These are phyloP conservation scores for Trametes pubescens DNA, from an alignment of 1,284 basidiomycete genomes.

Conservation along the genomic window DNA sequence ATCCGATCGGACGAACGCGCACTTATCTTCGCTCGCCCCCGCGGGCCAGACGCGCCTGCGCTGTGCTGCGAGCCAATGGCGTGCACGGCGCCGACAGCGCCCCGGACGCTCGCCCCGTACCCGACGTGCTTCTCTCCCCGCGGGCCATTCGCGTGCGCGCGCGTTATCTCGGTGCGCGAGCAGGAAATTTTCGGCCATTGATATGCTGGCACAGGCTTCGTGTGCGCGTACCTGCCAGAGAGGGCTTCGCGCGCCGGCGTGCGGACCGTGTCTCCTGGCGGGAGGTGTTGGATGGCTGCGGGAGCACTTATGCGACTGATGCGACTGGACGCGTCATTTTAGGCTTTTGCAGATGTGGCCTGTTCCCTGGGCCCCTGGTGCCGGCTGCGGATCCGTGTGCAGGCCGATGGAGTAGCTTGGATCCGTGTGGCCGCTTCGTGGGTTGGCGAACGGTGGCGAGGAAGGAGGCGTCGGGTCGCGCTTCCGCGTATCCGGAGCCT, in stretches of 20 bases:
- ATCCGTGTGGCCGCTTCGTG: constrained; percentile 12
- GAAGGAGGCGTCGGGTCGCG: constrained; percentile 8
- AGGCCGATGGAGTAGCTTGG: constrained; percentile 2
- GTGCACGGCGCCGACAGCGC: constrained; percentile 7
- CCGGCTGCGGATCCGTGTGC: neutral
- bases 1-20: constrained; percentile 24
- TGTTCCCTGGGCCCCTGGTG: constrained; percentile 12
- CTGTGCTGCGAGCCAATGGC: constrained; percentile 19
- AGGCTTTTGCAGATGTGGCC: constrained; percentile 30
- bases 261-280: constrained; percentile 22
- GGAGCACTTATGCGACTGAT: neutral
- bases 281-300: neutral
- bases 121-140: constrained; percentile 16
- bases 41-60: constrained; percentile 10
- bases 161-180: constrained; percentile 10
- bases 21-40: constrained; percentile 9
- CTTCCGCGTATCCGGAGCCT: constrained; percentile 1
- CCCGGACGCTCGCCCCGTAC: constrained; percentile 20
- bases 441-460: constrained; percentile 2
- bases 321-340: constrained; percentile 8
- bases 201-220: constrained; percentile 1
- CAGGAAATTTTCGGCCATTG: constrained; percentile 5
- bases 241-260: constrained; percentile 19
- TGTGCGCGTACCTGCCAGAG: constrained; percentile 11
- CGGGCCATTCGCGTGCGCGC: constrained; percentile 8